These are phyloP conservation scores for Teratosphaeria viscida DNA, from an alignment of 2,329 filamentous ascomycete genomes.

Conservation along the genomic window DNA sequence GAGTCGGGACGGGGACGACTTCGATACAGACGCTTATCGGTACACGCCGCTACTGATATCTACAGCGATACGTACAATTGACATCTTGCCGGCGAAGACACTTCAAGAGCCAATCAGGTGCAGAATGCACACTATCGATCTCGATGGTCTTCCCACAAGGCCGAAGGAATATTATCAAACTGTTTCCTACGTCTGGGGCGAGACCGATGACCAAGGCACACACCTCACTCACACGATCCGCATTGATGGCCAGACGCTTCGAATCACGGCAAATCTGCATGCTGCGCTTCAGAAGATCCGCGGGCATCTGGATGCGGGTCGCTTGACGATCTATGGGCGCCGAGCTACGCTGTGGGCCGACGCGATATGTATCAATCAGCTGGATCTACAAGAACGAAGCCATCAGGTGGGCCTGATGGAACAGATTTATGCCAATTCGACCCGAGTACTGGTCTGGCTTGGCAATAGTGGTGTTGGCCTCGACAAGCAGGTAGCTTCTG, in stretches of 20 bases:
- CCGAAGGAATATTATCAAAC: not conserved
- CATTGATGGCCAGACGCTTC: not conserved
- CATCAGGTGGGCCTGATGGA: constrained; percentile 2
- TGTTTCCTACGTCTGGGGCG: not conserved
- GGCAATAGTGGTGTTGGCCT: not conserved
- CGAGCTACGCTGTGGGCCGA: constrained; percentile 1
- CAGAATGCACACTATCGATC: not conserved
- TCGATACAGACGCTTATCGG: not conserved
- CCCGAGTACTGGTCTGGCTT: constrained; percentile 1
- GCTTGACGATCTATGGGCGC: not conserved
- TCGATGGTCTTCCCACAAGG: not conserved
- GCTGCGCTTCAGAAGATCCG: not conserved
- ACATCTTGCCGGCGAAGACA: not conserved
- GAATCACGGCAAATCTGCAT: not conserved
- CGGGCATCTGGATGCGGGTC: not conserved
- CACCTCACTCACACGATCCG: not conserved
- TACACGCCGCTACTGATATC: not conserved
- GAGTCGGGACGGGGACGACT: not conserved
- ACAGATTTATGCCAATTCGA: not conserved
- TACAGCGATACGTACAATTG: not conserved
- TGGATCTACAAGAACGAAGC: not conserved
- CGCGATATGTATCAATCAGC: constrained; percentile 4
- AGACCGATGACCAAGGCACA: not conserved
- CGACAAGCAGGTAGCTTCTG: not conserved
- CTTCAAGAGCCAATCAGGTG: not conserved